A percentile compares a stretch with the other conserved stretches of the same genome.
phyloP scores from a whole-genome alignment of 2,329 filamentous ascomycete species.

The Hypoxylon rubiginosum region DNA sequence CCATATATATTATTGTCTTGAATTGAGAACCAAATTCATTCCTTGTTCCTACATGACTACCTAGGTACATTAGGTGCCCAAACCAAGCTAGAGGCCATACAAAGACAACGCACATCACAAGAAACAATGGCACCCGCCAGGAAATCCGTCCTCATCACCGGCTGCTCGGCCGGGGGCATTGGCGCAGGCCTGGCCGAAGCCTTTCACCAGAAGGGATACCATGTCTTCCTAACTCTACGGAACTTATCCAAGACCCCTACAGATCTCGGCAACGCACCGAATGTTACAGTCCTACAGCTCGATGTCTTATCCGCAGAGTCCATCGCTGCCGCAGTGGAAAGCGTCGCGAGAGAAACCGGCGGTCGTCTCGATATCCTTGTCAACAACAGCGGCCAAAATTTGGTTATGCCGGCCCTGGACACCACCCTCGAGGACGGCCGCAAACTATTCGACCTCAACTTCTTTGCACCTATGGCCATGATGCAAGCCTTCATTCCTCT shows the following conservation, averaged over 20 bases:
- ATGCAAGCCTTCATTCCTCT: conserved; percentile 20
- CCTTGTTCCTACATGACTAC: no score
- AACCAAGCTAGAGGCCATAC: no score
- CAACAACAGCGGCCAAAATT: conserved; percentile 45
- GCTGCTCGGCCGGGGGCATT: conserved; percentile 1
- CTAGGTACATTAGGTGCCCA: no score
- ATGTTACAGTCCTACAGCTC: conserved; percentile 25
- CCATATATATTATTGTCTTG: no score
- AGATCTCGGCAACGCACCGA: conserved; percentile 11
- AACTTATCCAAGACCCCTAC: conserved; percentile 16
- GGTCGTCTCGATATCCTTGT: conserved; percentile 40
- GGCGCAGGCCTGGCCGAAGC: neutral
- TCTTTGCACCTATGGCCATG: conserved; percentile 15
- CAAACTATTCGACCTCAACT: conserved; percentile 20
- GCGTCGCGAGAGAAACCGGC: conserved; percentile 31
- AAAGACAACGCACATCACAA: no score
- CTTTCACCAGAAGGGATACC: neutral
- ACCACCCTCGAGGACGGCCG: conserved; percentile 7
- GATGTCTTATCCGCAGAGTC: conserved; percentile 32
- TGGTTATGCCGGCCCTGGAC: conserved; percentile 37
- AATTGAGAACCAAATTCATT: no score
- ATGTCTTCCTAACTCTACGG: conserved; percentile 6
- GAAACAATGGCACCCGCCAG: no score
- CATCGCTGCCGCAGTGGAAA: conserved; percentile 38
- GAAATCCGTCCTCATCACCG: neutral